Evolutionary conservation across 225 moss, liverwort and hornwort species (phyloP), one percentile per base, ranked within the genome.

Genomic region (Thuidium tamariscinum): DNA sequence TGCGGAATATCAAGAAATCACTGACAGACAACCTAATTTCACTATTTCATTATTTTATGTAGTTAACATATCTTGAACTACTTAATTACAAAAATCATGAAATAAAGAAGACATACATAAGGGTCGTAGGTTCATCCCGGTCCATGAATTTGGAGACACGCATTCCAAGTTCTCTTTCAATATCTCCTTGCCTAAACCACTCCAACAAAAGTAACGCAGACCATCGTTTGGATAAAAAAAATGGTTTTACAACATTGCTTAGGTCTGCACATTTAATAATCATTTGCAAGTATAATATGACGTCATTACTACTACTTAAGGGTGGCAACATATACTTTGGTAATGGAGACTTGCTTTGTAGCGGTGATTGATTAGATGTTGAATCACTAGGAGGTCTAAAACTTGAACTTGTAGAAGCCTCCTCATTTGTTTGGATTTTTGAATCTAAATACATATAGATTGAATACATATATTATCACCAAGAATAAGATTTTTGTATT

Each of bases 151-250:
- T 97, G 34, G 98, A 98, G 76, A 98, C 90, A 23, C 89, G 94
- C 90, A 98, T 89, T 39, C 97, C 94, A 41, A 98, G 91, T 89
- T 98, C 94, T 88, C 92, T 95, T 74, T 98, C 97, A 76, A 97
- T 98, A 86, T 97, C 98, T 84, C 98, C 98, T 93, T 98, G 98
- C 80, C 97, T 94, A 88, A 97, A 97, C 98, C 98, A 98, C 81
- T 98, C 98, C 62, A 98, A 63, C 16, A 97, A 80, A 83, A 98
- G 91, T 88, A 98, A 78, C 39, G 97, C 94, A 21, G 97, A 95
- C 98, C 98, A 98, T 62, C 98, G 89, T 85, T 96, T 98, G 6
- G 98, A 97, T 88, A 97, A 85, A 69, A 97, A 97, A 65, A 96
- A 98, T 4, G 98, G 98, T 89, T 95, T 98, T n/a, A 96, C 86